phyloP scores from a whole-genome alignment of 2,329 filamentous ascomycete species.

The Biscogniauxia marginata region DNA sequence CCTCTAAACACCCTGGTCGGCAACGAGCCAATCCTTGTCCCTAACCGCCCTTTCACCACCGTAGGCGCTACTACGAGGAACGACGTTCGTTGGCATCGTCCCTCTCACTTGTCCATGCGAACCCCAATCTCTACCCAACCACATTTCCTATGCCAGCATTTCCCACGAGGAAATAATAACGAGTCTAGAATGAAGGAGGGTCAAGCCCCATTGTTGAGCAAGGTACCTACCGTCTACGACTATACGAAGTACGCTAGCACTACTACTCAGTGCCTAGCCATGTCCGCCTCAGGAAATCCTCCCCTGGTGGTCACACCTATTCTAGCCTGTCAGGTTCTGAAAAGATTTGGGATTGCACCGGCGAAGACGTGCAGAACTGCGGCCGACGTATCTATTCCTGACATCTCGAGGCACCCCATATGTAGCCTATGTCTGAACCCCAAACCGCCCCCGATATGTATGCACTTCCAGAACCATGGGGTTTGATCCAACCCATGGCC shows the following conservation, averaged over 20 bases:
- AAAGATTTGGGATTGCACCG: background rate
- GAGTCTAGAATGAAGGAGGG: constrained; percentile 12
- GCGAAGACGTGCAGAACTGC: constrained; percentile 2
- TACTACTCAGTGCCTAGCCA: background rate
- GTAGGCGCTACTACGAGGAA: constrained; percentile 37
- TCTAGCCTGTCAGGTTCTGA: background rate
- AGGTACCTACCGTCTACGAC: too few relatives aligned
- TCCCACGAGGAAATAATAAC: constrained; percentile 20
- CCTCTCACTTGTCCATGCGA: constrained; percentile 27
- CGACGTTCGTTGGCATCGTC: constrained; percentile 30
- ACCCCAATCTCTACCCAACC: constrained; percentile 31
- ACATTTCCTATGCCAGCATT: constrained; percentile 22
- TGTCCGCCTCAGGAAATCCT: too few relatives aligned
- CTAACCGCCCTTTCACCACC: constrained; percentile 29
- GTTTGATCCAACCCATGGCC: constrained; percentile 11
- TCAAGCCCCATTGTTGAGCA: constrained; percentile 2
- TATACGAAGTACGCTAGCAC: too few relatives aligned
- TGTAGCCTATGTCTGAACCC: constrained; percentile 21
- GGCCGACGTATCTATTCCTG: constrained; percentile 19
- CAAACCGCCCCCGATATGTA: constrained; percentile 27
- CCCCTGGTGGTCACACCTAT: background rate
- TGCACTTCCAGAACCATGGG: background rate
- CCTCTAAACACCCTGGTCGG: constrained; percentile 22
- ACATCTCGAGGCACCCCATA: constrained; percentile 16
- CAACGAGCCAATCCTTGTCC: constrained; percentile 36